Base-by-base conservation (phyloP, 176 grass and related monocot species). In the Pontederia crassipes region DNA sequence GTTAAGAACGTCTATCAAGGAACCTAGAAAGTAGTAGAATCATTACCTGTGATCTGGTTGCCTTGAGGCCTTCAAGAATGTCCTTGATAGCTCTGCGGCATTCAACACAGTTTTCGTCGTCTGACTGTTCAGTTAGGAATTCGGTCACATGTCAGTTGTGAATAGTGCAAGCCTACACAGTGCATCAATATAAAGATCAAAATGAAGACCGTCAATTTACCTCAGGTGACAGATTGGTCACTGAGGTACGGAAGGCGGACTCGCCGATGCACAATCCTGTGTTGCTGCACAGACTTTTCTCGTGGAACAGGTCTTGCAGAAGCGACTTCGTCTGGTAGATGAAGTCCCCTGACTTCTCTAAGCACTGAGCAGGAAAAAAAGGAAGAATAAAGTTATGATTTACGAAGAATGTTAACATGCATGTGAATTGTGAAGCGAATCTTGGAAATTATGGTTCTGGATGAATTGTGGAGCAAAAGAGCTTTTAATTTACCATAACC, bases 251-350 rank as follows among this genome's bases (percentile, higher is more conserved):
- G 14, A 14, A 54, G n/a, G n/a, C 12, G 11, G 51, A 17, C n/a
- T 54, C 51, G 14, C 14, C 51, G 8, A 17, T 12, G 51, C 51
- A 54, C n/a, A 54, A 54, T 54, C 51, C 51, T 54, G 51, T 54
- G 51, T 54, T 54, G 51, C 14, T 54, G 51, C 51, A 54, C 7
- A 54, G 51, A 16, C 51, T 54, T 6, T 16, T 16, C n/a, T 54
- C 51, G n/a, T 54, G 51, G 51, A 54, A 54, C 14, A 60, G 58
- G 6, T 60, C 26, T 45, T 60, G 58, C 26, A 60, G 28, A 60
- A 14, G 32, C 26, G 35, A 60, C 58, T 29, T 28, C 14, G 58
- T 32, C 28, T 45, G 58, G 32, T 45, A 13, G 13, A 45, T 40
- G 12, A 32, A 45, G 28, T 24, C 58, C 15, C 32, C 26, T 45